Evolutionary conservation across 2,329 filamentous ascomycete genomes (phyloP).

Genomic region (Botryotinia globosa): DNA sequence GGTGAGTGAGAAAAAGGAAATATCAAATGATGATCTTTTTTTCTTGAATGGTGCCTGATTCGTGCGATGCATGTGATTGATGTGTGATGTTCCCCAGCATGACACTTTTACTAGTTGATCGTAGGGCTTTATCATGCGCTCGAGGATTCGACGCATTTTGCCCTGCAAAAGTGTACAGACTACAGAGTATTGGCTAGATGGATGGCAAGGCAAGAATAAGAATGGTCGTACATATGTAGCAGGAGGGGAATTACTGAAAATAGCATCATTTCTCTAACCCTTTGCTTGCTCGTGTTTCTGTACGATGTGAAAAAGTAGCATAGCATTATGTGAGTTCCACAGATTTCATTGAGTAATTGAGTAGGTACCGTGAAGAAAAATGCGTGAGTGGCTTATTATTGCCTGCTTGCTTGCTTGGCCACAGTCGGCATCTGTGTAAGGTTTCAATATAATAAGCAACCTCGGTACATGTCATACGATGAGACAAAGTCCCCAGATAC

Average conservation of each 20-base stretch:
- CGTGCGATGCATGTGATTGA: not conserved
- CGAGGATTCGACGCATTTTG: not conserved
- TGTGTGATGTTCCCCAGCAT: not conserved
- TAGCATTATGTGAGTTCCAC: not conserved
- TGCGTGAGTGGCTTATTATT: not conserved
- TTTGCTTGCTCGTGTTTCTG: not conserved
- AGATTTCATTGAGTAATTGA: not conserved
- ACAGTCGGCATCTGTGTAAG: not conserved
- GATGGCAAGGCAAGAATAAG: not conserved
- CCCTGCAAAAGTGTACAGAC: not conserved
- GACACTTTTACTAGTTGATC: not conserved
- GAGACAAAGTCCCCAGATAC: not conserved
- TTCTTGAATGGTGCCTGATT: not conserved
- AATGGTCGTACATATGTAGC: not conserved
- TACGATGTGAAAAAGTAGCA: not conserved
- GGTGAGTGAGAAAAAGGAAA: not conserved
- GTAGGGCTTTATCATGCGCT: not conserved
- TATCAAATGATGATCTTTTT: not conserved
- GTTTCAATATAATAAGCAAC: not conserved
- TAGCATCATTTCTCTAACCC: not conserved
- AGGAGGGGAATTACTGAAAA: not conserved
- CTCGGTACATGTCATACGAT: not conserved
- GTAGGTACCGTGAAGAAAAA: not conserved
- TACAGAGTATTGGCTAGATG: not conserved
- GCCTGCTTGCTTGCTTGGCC: slow-evolving; percentile 7